These are phyloP conservation scores for Crithidia sp. DNA, from an alignment of 208 protist genomes.

Conservation along the genomic window DNA sequence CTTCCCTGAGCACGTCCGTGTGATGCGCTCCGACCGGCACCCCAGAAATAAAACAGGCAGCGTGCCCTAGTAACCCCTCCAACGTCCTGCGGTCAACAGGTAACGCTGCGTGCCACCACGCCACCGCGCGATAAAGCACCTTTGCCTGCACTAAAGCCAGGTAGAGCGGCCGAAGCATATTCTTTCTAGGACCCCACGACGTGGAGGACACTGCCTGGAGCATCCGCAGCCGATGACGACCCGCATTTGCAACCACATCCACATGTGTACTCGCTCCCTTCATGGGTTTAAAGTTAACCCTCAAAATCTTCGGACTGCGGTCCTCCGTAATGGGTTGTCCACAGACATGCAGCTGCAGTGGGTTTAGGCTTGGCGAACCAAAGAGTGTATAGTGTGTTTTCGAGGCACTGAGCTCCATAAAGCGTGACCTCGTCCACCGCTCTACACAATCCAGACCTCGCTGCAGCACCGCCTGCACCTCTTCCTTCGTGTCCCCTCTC, in stretches of 20 bases:
- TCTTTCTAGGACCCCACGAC: slow-evolving; percentile 1
- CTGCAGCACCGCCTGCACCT: slow-evolving; percentile 16
- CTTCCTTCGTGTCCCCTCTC: neutral
- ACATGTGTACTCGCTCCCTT: slow-evolving; percentile 1
- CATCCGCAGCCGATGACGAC: neutral
- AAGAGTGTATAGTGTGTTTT: slow-evolving; percentile 31
- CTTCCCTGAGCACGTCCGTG: slow-evolving; percentile 7
- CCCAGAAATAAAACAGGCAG: slow-evolving; percentile 3
- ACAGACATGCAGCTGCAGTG: slow-evolving; percentile 6
- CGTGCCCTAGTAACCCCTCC: slow-evolving; percentile 1
- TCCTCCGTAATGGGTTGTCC: slow-evolving; percentile 3
- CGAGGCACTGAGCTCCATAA: slow-evolving; percentile 18
- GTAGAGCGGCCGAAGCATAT: slow-evolving; percentile 2
- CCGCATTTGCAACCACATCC: neutral
- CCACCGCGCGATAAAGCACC: neutral
- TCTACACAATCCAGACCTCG: slow-evolving; percentile 9
- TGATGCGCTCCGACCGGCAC: slow-evolving; percentile 9
- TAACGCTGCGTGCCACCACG: neutral
- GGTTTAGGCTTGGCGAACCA: neutral
- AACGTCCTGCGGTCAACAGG: neutral
- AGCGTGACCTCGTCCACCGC: slow-evolving; percentile 17
- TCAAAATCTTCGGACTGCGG: slow-evolving; percentile 1
- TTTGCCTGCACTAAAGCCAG: neutral
- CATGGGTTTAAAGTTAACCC: slow-evolving; percentile 1
- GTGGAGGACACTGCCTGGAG: neutral